phyloP scores from a whole-genome alignment of 345 rosid genomes.

The Ceriops tagal region DNA sequence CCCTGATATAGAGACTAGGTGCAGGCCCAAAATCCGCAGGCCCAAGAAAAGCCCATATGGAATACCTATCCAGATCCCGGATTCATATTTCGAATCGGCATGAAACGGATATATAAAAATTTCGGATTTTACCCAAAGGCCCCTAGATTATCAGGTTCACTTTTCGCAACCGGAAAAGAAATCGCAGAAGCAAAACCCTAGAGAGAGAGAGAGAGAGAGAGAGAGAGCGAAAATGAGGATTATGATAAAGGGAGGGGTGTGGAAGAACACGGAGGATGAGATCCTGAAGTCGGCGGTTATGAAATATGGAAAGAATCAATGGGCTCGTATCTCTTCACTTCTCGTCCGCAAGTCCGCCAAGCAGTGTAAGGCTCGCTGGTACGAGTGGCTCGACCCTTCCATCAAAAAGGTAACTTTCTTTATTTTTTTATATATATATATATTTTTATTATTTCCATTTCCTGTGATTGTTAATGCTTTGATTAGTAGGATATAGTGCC shows the following conservation, averaged over 20 bases:
- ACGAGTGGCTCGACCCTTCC: constrained; percentile 99
- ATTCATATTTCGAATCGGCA: too few relatives aligned
- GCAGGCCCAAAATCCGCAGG: too few relatives aligned
- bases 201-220: background rate
- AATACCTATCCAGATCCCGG: too few relatives aligned
- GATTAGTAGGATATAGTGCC: too few relatives aligned
- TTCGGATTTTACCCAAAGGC: too few relatives aligned
- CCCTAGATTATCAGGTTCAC: background rate
- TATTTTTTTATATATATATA: background rate
- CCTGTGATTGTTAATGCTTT: too few relatives aligned
- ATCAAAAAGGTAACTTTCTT: constrained; percentile 64
- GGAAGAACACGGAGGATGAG: constrained; percentile 99
- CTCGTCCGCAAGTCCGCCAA: constrained; percentile 98
- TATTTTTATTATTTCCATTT: too few relatives aligned
- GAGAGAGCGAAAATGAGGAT: constrained; percentile 75
- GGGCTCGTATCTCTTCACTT: constrained; percentile 97
- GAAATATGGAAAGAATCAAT: constrained; percentile 98
- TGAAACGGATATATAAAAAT: too few relatives aligned
- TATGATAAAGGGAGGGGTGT: constrained; percentile 99
- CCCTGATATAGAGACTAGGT: too few relatives aligned
- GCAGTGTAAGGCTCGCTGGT: constrained; percentile 99
- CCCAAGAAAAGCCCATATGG: too few relatives aligned
- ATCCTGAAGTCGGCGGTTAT: constrained; percentile 96
- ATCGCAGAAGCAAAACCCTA: constrained; percentile 1
- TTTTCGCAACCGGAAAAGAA: background rate